A percentile compares a stretch with the other conserved stretches of the same genome.
Conservation (phyloP, 805 yeast genomes). For the Ogataea parapolymorpha region DNA sequence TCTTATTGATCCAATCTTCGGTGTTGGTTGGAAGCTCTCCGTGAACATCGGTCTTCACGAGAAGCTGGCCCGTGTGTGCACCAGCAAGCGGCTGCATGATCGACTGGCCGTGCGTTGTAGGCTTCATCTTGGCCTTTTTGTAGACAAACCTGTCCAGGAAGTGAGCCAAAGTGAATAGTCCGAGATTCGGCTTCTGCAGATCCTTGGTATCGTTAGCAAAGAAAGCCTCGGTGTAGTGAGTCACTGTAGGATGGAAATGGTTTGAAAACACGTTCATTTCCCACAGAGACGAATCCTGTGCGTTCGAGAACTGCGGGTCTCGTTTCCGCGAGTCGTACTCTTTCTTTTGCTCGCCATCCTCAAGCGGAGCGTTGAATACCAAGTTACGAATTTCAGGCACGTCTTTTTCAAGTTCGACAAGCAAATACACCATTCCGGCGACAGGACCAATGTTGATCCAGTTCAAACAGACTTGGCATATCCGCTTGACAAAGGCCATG, state of each 20-base stretch:
- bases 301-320: constrained; percentile 91
- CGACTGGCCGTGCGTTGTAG: constrained; percentile 75
- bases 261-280: constrained; percentile 69
- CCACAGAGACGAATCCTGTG: constrained; percentile 80
- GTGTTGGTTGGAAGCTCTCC: constrained; percentile 73
- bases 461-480: constrained; percentile 76
- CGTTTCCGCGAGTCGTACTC: constrained; percentile 81
- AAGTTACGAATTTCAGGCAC: constrained; percentile 67
- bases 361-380: constrained; percentile 51
- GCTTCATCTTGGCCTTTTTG: constrained; percentile 81
- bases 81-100: constrained; percentile 98
- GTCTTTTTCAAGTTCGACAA: constrained; percentile 62
- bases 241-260: constrained; percentile 92
- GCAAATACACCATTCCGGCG: constrained; percentile 74
- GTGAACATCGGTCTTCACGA: constrained; percentile 50
- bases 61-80: constrained; percentile 62
- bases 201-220: constrained; percentile 43
- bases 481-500: constrained; percentile 86
- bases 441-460: constrained; percentile 89
- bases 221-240: constrained; percentile 70
- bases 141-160: constrained; percentile 95
- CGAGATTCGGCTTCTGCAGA: constrained; percentile 74
- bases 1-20: constrained; percentile 74
- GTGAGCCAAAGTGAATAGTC: constrained; percentile 80
- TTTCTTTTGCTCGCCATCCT: constrained; percentile 26